phyloP scores from a whole-genome alignment of 1,284 basidiomycete genomes.

The Dichomitus squalens region DNA sequence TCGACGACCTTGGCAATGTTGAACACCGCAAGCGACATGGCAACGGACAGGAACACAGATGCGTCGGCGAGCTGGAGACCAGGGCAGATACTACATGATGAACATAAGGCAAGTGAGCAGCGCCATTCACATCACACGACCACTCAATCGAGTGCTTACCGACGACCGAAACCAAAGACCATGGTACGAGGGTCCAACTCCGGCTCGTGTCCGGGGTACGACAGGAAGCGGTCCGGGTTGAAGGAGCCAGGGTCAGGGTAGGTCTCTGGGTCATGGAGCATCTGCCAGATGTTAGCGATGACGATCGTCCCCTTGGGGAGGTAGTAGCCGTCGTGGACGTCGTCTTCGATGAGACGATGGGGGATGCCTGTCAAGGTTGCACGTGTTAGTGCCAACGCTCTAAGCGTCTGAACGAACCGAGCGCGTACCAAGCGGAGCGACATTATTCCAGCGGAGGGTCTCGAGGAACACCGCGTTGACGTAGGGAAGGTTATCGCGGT shows the following conservation, averaged over 20 bases:
- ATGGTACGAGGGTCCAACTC: conserved; percentile 29
- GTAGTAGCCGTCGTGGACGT: conserved; percentile 31
- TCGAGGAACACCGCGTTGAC: conserved; percentile 35
- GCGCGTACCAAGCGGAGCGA: conserved; percentile 29
- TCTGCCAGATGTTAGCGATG: conserved; percentile 32
- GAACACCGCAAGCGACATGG: conserved; percentile 35
- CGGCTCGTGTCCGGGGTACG: conserved; percentile 18
- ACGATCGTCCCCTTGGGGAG: conserved; percentile 34
- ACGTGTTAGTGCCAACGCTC: not conserved
- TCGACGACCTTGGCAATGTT: conserved; percentile 32
- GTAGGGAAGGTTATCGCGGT: conserved; percentile 36
- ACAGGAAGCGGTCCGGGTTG: conserved; percentile 33
- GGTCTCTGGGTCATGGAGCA: conserved; percentile 32
- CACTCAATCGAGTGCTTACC: conserved; percentile 24
- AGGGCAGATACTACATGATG: conserved; percentile 20
- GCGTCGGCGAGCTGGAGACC: conserved; percentile 36
- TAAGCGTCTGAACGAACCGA: not conserved
- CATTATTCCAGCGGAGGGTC: conserved; percentile 34
- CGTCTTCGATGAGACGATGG: conserved; percentile 32
- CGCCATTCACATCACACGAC: not conserved
- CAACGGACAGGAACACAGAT: conserved; percentile 34
- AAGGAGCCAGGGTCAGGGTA: conserved; percentile 33
- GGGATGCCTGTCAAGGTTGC: conserved; percentile 23
- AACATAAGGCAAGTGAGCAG: not conserved
- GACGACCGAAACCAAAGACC: conserved; percentile 34